These are phyloP conservation scores for Cladophialophora carrionii DNA, from an alignment of 2,329 filamentous ascomycete species.

Conservation along the genomic window DNA sequence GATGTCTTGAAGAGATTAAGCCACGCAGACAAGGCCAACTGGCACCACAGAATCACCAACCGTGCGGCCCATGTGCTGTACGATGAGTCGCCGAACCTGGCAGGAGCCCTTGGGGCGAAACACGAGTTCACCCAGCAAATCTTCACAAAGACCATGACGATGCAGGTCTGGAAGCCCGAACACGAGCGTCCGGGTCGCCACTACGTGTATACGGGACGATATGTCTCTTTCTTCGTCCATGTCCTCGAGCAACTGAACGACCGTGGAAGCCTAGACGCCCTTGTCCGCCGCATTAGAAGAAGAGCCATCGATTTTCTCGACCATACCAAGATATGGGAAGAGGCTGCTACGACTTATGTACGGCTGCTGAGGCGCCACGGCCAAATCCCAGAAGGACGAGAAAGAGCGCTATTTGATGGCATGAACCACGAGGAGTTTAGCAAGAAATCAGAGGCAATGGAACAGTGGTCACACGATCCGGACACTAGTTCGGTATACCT, in stretches of 20 bases:
- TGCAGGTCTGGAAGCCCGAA: constrained; percentile 95
- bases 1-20: constrained; percentile 62
- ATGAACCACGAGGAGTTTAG: constrained; percentile 69
- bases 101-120: constrained; percentile 65
- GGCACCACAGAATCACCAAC: constrained; percentile 92
- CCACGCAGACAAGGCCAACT: constrained; percentile 83
- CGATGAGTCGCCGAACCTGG: constrained; percentile 56
- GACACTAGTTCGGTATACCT: constrained; percentile 55
- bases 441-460: constrained; percentile 61
- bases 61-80: constrained; percentile 64
- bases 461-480: constrained; percentile 60
- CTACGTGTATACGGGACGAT: constrained; percentile 87
- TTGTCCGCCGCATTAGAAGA: constrained; percentile 78
- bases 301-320: constrained; percentile 75
- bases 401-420: constrained; percentile 67
- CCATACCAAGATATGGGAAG: constrained; percentile 65
- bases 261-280: constrained; percentile 72
- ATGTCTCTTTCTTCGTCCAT: constrained; percentile 78
- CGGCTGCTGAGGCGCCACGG: constrained; percentile 62
- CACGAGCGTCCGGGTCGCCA: constrained; percentile 81
- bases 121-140: constrained; percentile 80
- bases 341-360: constrained; percentile 62
- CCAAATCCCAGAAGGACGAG: constrained; percentile 62
- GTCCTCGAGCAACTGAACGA: constrained; percentile 76
- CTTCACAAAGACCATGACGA: constrained; percentile 91